A percentile compares a stretch with the other conserved stretches of the same genome.
Evolutionary conservation across 2,329 filamentous ascomycete genomes (phyloP).

Genomic region (Dothidotthia symphoricarpi): DNA sequence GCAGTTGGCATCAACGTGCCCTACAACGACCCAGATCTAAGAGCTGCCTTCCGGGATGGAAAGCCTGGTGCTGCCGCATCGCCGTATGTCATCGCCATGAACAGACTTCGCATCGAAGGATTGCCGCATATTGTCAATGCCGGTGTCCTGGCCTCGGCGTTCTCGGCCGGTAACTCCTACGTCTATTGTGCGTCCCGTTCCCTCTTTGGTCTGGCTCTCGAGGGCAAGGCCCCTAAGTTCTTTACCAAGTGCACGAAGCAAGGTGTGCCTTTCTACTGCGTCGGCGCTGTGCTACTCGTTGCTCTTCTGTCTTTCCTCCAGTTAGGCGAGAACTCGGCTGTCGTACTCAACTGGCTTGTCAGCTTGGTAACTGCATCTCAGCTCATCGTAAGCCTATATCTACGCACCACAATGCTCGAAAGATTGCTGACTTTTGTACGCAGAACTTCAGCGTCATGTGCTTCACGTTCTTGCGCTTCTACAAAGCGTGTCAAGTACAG

Average conservation of each 20-base stretch:
- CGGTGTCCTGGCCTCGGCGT: conserved; percentile 54
- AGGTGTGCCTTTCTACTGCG: conserved; percentile 72
- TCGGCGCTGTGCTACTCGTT: conserved; percentile 64
- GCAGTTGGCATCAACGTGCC: conserved; percentile 69
- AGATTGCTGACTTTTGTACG: no score
- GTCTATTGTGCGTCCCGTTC: conserved; percentile 56
- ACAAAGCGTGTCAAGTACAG: conserved; percentile 67
- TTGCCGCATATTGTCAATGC: conserved; percentile 62
- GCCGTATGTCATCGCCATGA: conserved; percentile 62
- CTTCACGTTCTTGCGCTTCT: conserved; percentile 69
- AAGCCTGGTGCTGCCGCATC: conserved; percentile 66
- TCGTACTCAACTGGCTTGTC: conserved; percentile 73
- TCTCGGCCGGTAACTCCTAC: conserved; percentile 57
- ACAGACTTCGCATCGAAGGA: conserved; percentile 53
- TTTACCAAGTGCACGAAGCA: conserved; percentile 59
- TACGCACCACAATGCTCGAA: no score
- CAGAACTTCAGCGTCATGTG: conserved; percentile 56
- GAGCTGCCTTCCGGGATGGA: conserved; percentile 57
- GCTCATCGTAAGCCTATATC: no score
- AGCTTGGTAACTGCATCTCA: conserved; percentile 71
- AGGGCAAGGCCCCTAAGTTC: conserved; percentile 55
- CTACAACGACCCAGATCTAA: conserved; percentile 63
- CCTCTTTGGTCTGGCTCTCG: conserved; percentile 54
- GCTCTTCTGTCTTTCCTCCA: conserved; percentile 73
- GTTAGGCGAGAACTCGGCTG: conserved; percentile 64